Evolutionary conservation across 768 basidiomycete species (phyloP), one percentile per base, ranked within the genome.

Genomic region (Termitomyces heimii): DNA sequence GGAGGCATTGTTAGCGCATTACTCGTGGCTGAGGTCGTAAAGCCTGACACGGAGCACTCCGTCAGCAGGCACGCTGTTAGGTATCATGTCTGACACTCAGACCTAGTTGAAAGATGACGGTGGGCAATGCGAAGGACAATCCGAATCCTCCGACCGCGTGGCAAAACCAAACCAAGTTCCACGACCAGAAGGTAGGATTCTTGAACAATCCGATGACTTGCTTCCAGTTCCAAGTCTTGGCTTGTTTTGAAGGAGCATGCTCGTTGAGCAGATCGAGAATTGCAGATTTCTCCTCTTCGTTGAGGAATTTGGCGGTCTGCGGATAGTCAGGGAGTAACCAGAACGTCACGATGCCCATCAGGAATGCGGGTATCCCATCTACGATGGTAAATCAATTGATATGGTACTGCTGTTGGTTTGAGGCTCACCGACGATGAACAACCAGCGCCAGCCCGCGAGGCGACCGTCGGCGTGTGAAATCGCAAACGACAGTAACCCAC

Each of bases 371-470:
- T 28, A 58, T 61, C 2, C 56, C 57, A 32, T 61, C 60, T 60
- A 13, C 29, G 22, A 40, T 1, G 3, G 20, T 37, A 9, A 3
- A 28, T 53, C 18, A 48, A 22, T 13, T 5, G 12, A 12, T 24
- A 6, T 44, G 4, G 35, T 13, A 14, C n/a, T 13, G 18, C 16
- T 10, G 7, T 29, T 10, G 20, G 31, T 8, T 26, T 37, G 12
- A 22, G 24, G 24, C 28, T 49, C 13, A 58, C 60, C 60, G 4
- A 58, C 44, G 24, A 61, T 61, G 24, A 61, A 61, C 13, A 61
- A 54, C 60, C 60, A 61, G n/a, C 60, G 60, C 60, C 60, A 61
- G 40, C 60, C 56, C 31, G 60, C 56, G 10, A 61, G 13, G 24
- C 54, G 60, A 3, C 60, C 60, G 28, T 61, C 60, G 44, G 60